Conservation (phyloP, 306 rosid genomes). For the Inga laurina region DNA sequence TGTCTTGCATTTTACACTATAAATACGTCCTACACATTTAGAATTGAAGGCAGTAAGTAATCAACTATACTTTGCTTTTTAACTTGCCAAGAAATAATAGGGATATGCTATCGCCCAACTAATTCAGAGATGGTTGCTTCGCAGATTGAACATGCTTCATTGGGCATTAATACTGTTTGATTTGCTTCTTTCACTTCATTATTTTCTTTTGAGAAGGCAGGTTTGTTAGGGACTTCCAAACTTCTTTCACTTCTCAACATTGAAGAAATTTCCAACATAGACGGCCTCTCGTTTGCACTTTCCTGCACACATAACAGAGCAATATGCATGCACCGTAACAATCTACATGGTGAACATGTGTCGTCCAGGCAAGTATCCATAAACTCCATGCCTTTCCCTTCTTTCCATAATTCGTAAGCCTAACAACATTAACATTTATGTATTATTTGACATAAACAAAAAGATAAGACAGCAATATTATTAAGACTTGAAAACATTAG, state of each 20-base stretch:
- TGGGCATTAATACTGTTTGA: no score
- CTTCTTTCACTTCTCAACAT: background rate
- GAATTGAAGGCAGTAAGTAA: no score
- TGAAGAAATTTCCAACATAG: background rate
- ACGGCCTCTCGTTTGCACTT: background rate
- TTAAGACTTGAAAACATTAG: background rate
- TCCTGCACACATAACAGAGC: background rate
- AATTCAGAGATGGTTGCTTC: no score
- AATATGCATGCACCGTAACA: conserved; percentile 40
- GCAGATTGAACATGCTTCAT: no score
- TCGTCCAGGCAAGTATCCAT: conserved; percentile 41
- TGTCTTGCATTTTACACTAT: no score
- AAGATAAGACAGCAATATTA: background rate
- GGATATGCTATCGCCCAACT: no score
- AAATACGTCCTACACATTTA: no score
- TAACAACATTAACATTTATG: background rate
- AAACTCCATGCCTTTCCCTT: conserved; percentile 36
- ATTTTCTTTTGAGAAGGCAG: conserved; percentile 1
- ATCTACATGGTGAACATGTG: conserved; percentile 27
- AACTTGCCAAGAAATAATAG: no score
- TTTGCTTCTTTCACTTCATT: background rate
- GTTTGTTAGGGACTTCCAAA: conserved; percentile 13
- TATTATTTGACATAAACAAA: no score
- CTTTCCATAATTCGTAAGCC: conserved; percentile 42
- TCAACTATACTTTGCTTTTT: no score